phyloP scores from a whole-genome alignment of 345 rosid species.

The Populus alba region DNA sequence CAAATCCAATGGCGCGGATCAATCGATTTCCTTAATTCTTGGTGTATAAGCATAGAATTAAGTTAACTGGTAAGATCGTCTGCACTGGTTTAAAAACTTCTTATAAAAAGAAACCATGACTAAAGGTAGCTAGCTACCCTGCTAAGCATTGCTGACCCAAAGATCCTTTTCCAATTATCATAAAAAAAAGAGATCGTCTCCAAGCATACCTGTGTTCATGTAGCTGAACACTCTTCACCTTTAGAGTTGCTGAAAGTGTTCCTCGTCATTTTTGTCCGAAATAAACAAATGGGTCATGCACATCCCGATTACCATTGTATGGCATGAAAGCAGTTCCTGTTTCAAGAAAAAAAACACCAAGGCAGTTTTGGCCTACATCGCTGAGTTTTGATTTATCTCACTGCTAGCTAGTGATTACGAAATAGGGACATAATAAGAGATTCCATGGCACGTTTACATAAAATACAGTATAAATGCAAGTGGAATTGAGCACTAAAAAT shows the following conservation, averaged over 20 bases:
- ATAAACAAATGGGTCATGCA: neutral
- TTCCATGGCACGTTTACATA: constrained; percentile 1
- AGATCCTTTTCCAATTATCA: neutral
- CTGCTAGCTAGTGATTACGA: constrained; percentile 5
- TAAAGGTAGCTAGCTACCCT: neutral
- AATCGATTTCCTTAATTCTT: neutral
- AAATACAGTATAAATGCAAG: neutral
- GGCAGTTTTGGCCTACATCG: neutral
- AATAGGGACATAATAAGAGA: constrained; percentile 5
- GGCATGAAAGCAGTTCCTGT: neutral
- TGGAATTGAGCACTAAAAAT: constrained; percentile 8
- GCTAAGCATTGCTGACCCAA: neutral
- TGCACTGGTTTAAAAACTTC: neutral
- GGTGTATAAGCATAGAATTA: neutral
- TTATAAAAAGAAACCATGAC: neutral
- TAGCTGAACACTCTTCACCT: neutral
- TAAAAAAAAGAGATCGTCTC: neutral
- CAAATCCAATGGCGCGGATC: neutral
- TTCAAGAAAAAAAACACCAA: neutral
- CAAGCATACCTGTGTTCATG: neutral
- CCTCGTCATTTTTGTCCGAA: neutral
- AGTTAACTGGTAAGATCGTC: neutral
- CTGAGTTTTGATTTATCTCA: neutral
- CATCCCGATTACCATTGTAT: neutral
- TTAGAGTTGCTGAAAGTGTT: neutral